phyloP scores from a whole-genome alignment of 1,284 basidiomycete species.

The Ustilago crameri region DNA sequence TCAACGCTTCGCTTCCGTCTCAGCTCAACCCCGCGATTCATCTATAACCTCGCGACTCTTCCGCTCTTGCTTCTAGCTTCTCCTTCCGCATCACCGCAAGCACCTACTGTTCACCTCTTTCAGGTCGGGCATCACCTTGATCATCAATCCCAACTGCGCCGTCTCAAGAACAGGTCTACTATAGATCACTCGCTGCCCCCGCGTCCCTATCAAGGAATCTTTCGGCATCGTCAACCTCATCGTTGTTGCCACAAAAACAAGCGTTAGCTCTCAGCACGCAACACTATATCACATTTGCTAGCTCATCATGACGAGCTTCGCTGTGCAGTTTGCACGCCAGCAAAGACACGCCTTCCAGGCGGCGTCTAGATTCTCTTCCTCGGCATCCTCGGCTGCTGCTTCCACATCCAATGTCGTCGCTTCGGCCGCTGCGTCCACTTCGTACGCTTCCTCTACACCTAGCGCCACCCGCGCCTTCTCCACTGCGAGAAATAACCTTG shows the following conservation, averaged over 20 bases:
- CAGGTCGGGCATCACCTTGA: background rate
- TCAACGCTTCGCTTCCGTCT: background rate
- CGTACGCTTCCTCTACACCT: constrained; percentile 31
- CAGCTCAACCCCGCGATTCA: constrained; percentile 2
- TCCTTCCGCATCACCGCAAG: constrained; percentile 3
- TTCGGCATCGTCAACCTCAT: constrained; percentile 1
- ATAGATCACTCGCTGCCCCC: background rate
- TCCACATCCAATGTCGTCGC: constrained; percentile 28
- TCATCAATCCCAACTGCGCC: background rate
- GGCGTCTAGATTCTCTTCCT: constrained; percentile 30
- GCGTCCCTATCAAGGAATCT: background rate
- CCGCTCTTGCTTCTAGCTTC: background rate
- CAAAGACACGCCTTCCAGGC: constrained; percentile 49
- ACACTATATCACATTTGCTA: background rate
- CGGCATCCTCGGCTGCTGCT: constrained; percentile 1
- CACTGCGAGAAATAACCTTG: constrained; percentile 44
- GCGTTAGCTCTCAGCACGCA: constrained; percentile 8
- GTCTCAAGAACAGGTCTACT: background rate
- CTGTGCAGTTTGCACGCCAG: constrained; percentile 51
- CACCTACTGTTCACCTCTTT: background rate
- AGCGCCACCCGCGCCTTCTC: constrained; percentile 41
- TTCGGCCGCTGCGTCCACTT: constrained; percentile 25
- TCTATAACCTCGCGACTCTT: constrained; percentile 7
- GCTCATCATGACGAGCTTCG: constrained; percentile 46
- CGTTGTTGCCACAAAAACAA: constrained; percentile 17